Conservation (phyloP, 2,329 filamentous ascomycete species). For the Ploettnerulaceae sp. region DNA sequence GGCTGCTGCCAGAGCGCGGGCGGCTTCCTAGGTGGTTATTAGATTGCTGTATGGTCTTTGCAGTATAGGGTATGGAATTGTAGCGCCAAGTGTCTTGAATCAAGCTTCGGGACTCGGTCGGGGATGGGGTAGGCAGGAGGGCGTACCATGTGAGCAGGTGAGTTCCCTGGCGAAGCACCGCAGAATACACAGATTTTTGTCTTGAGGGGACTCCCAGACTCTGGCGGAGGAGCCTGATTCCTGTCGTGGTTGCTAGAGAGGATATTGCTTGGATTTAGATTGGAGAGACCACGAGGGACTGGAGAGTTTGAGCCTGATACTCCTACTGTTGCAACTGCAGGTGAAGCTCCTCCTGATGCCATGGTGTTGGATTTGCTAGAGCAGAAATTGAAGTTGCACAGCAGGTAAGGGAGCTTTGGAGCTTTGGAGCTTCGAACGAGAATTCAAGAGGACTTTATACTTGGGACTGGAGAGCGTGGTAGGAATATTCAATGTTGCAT, state of each 20-base stretch:
- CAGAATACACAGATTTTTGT: constrained; percentile 89
- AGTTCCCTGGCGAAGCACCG: constrained; percentile 70
- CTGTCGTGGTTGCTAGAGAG: neutral
- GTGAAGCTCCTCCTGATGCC: constrained; percentile 18
- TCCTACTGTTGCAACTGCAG: neutral
- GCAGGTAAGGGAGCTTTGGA: too few relatives aligned
- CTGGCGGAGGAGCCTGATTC: neutral
- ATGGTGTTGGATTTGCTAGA: constrained; percentile 9
- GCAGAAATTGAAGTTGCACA: too few relatives aligned
- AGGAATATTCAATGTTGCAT: neutral
- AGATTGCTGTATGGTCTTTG: too few relatives aligned
- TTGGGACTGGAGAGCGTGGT: neutral
- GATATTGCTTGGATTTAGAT: constrained; percentile 12
- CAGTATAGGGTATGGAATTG: too few relatives aligned
- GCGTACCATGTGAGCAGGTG: constrained; percentile 61
- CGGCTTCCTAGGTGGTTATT: constrained; percentile 46
- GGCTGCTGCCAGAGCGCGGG: constrained; percentile 65
- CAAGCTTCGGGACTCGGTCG: too few relatives aligned
- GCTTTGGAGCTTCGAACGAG: too few relatives aligned
- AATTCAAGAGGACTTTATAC: too few relatives aligned
- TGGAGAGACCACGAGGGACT: constrained; percentile 7
- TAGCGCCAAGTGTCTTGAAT: too few relatives aligned
- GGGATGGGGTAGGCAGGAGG: too few relatives aligned
- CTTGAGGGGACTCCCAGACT: constrained; percentile 31
- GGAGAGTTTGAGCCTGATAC: neutral